phyloP scores from a whole-genome alignment of 2,329 filamentous ascomycete species.

The Aspergillus intermedius region DNA sequence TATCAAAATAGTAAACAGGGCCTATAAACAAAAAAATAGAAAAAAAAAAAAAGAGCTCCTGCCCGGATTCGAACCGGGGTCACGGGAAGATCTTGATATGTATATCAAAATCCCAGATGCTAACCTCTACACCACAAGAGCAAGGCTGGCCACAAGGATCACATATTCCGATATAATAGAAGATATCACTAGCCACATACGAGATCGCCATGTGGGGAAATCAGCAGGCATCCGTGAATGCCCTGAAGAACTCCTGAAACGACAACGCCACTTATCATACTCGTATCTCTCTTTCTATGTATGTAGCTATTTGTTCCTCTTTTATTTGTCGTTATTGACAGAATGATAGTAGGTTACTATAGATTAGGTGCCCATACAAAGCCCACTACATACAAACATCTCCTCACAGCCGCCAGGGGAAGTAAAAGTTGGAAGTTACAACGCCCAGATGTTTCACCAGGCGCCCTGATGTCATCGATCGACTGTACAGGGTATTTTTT shows the following conservation, averaged over 20 bases:
- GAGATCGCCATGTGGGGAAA: neutral
- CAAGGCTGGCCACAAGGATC: neutral
- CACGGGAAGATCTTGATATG: neutral
- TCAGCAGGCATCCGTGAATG: neutral
- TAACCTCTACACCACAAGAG: constrained; percentile 1
- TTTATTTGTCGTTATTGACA: no score
- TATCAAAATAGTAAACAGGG: no score
- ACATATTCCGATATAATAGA: neutral
- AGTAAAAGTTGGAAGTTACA: neutral
- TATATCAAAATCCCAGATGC: neutral
- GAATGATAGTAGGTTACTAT: no score
- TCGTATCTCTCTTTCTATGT: neutral
- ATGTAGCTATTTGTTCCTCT: no score
- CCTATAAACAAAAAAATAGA: neutral
- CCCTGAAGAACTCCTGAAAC: no score
- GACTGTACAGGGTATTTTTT: constrained; percentile 13
- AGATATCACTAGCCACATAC: neutral
- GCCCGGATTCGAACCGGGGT: constrained; percentile 1
- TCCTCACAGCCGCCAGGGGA: neutral
- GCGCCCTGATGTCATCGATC: constrained; percentile 31
- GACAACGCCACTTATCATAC: no score
- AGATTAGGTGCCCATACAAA: neutral
- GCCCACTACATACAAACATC: neutral
- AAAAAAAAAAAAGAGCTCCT: neutral
- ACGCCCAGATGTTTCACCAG: constrained; percentile 24